Conservation (phyloP, 2,329 filamentous ascomycete genomes). For the Epichloe gansuensis region DNA sequence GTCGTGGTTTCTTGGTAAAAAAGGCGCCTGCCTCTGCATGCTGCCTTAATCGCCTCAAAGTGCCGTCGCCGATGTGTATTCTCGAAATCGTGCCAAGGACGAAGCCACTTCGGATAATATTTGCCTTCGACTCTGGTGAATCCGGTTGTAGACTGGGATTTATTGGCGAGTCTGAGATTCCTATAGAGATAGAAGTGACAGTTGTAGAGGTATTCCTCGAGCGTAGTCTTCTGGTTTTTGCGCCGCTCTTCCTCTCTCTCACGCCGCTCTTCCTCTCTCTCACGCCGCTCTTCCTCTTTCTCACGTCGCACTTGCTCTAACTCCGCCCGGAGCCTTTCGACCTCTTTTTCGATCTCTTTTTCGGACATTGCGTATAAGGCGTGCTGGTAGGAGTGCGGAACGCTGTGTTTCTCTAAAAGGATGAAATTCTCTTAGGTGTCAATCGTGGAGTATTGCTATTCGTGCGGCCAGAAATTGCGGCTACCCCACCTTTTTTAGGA, state of each 20-base stretch:
- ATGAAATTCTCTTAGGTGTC: too few relatives aligned
- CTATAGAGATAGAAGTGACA: constrained; percentile 9
- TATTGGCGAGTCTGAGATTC: constrained; percentile 4
- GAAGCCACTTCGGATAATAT: constrained; percentile 11
- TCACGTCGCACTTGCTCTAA: constrained; percentile 1
- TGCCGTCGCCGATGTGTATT: constrained; percentile 4
- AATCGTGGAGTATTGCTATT: too few relatives aligned
- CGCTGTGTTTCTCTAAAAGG: too few relatives aligned
- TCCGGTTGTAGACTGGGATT: not conserved
- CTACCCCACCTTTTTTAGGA: too few relatives aligned
- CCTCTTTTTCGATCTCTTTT: not conserved
- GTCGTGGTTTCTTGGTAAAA: constrained; percentile 5
- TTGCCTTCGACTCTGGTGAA: constrained; percentile 9
- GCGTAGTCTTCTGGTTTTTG: constrained; percentile 8
- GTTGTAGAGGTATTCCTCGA: constrained; percentile 9
- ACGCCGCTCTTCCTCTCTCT: not conserved
- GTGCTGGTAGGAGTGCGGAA: too few relatives aligned
- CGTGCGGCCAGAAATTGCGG: too few relatives aligned
- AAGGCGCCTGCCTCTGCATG: constrained; percentile 6
- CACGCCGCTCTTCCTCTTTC: not conserved
- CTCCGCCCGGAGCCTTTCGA: not conserved
- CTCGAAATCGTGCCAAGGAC: constrained; percentile 8
- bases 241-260: constrained; percentile 1
- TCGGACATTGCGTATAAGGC: not conserved
- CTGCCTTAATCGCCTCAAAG: constrained; percentile 7